A percentile compares a stretch with the other conserved stretches of the same genome.
phyloP scores from a whole-genome alignment of 2,329 filamentous ascomycete species.

The Alternaria burnsii region DNA sequence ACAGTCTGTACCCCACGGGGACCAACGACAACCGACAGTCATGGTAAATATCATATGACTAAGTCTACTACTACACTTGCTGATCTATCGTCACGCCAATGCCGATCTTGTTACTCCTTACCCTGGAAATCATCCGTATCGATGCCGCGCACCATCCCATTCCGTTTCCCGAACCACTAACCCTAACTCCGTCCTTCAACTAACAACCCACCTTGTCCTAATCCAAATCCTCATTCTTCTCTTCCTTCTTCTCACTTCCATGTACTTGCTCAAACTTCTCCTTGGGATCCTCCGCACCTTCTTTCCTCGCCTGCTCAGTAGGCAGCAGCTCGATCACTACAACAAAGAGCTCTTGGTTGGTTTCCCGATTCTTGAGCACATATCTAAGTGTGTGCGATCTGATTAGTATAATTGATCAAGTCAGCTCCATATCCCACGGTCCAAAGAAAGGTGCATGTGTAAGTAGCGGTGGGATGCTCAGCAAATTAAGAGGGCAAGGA shows the following conservation, averaged over 20 bases:
- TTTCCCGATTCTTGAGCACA: conserved; percentile 82
- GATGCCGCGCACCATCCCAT: neutral
- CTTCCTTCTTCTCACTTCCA: conserved; percentile 20
- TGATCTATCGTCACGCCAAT: neutral
- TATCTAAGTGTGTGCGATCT: conserved; percentile 89
- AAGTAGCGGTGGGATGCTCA: neutral
- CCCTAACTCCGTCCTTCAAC: neutral
- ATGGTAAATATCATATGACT: neutral
- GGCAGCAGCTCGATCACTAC: conserved; percentile 81
- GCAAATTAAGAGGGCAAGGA: neutral
- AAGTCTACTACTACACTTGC: neutral
- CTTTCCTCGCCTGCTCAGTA: conserved; percentile 63
- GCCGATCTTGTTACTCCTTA: neutral
- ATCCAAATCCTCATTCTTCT: conserved; percentile 31
- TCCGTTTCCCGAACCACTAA: neutral
- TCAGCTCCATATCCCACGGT: conserved; percentile 20
- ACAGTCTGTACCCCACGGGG: neutral
- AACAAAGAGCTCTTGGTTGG: conserved; percentile 79
- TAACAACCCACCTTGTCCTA: neutral
- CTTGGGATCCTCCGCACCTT: conserved; percentile 30
- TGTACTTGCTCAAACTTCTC: conserved; percentile 39
- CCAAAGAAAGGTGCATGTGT: neutral
- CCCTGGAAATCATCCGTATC: neutral
- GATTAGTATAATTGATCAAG: conserved; percentile 43
- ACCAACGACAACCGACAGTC: neutral